Conservation (phyloP, 1,284 basidiomycete genomes). For the Apiotrichum brassicae region DNA sequence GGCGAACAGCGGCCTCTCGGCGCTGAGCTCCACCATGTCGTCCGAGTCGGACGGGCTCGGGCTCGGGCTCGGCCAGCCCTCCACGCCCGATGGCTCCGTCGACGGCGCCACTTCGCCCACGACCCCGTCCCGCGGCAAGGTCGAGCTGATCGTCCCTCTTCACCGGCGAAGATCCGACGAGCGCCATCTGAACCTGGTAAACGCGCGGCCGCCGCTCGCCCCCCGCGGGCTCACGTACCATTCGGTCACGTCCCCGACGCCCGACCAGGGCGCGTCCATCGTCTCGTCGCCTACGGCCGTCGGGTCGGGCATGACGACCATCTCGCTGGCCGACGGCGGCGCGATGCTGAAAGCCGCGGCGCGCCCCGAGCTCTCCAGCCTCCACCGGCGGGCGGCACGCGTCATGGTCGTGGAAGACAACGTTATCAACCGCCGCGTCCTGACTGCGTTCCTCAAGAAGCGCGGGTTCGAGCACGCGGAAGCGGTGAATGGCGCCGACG, state of each 20-base stretch:
- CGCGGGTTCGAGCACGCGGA: conserved; percentile 65
- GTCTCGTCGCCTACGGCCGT: conserved; percentile 30
- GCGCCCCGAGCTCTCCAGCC: conserved; percentile 38
- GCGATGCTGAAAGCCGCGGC: conserved; percentile 45
- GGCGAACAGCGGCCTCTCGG: conserved; percentile 18
- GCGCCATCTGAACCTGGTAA: conserved; percentile 18
- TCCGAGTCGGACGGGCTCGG: background rate
- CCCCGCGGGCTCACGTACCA: conserved; percentile 41
- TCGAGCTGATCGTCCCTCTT: conserved; percentile 24
- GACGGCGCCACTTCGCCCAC: too few relatives aligned
- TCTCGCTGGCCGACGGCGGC: conserved; percentile 50
- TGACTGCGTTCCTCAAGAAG: conserved; percentile 72
- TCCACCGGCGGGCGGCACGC: conserved; percentile 46
- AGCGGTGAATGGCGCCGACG: conserved; percentile 75
- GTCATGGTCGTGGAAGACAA: conserved; percentile 82
- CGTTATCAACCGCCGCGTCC: conserved; percentile 49
- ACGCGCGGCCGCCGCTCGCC: conserved; percentile 33
- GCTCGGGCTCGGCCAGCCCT: too few relatives aligned
- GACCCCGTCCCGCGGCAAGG: too few relatives aligned
- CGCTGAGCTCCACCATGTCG: background rate
- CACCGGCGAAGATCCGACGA: conserved; percentile 42
- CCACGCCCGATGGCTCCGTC: too few relatives aligned
- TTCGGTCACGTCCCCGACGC: conserved; percentile 6
- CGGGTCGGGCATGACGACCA: conserved; percentile 44
- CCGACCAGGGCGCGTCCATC: background rate